Evolutionary conservation across 78 protist genomes (phyloP).

Genomic region (Dictyostelium citrinum): DNA sequence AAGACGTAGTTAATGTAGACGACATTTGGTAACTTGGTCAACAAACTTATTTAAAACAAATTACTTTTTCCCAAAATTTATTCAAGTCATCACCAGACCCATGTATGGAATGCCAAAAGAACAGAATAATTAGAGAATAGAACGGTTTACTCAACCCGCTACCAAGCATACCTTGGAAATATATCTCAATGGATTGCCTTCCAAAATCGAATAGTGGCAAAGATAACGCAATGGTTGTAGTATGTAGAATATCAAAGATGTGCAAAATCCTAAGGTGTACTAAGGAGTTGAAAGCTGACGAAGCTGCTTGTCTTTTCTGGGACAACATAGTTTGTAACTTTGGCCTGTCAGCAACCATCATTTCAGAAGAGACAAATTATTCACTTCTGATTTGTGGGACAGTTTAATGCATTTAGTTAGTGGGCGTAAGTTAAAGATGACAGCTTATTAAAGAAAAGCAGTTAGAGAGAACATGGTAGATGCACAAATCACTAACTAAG

Average conservation of each 20-base stretch:
- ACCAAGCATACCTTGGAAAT: not conserved
- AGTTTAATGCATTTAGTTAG: not conserved
- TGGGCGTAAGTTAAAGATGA: not conserved
- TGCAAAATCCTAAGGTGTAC: not conserved
- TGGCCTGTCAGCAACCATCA: not conserved
- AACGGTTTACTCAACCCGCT: not conserved
- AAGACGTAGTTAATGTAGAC: no score
- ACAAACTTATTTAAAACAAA: no score
- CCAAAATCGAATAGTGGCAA: not conserved
- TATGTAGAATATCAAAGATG: not conserved
- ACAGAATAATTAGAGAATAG: not conserved
- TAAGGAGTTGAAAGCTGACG: not conserved
- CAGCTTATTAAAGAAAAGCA: not conserved
- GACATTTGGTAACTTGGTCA: no score
- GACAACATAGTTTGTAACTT: not conserved
- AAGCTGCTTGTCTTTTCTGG: not conserved
- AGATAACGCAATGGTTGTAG: constrained; percentile 14
- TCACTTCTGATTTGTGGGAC: constrained; percentile 19
- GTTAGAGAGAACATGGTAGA: not conserved
- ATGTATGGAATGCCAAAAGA: constrained; percentile 15
- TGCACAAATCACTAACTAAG: not conserved
- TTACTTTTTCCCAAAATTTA: no score
- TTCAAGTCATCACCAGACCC: no score
- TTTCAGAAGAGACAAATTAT: not conserved
- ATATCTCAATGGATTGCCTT: constrained; percentile 22